Conservation (phyloP, 305 asterid genomes). For the Fraxinus baroniana region DNA sequence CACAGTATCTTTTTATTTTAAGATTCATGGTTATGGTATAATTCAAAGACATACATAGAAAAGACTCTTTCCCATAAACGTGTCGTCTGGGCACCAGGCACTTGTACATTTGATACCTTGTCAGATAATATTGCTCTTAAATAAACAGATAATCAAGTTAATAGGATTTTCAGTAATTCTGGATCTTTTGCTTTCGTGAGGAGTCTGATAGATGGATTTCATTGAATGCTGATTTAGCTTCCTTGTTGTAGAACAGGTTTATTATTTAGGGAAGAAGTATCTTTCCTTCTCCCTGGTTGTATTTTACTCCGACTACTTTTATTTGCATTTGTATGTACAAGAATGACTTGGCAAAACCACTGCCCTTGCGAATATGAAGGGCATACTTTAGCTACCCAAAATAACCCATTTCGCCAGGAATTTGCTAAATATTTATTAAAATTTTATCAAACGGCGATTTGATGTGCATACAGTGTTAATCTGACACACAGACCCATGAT, state of each 20-base stretch:
- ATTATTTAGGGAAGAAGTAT: not conserved
- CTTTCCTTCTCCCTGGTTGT: not conserved
- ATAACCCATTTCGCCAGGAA: not conserved
- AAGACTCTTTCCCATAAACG: not conserved
- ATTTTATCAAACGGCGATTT: not conserved
- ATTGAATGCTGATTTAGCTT: not conserved
- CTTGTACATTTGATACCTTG: not conserved
- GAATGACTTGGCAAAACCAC: constrained; percentile 3
- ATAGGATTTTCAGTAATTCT: not conserved
- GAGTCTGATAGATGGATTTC: not conserved
- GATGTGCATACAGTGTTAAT: not conserved
- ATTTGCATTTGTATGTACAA: not conserved
- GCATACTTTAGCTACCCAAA: not conserved
- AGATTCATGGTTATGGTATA: not conserved
- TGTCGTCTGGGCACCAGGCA: not conserved
- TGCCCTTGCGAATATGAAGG: not conserved
- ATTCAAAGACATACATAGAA: not conserved
- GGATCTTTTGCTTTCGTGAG: not conserved
- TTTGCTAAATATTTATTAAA: not conserved
- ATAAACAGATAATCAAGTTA: not conserved
- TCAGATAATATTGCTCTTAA: not conserved
- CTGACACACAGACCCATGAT: not conserved
- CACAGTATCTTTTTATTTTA: not conserved
- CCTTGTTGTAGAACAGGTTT: not conserved
- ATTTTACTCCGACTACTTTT: not conserved